Evolutionary conservation across 116 monocot species (phyloP).

Genomic region (Thalassia testudinum): DNA sequence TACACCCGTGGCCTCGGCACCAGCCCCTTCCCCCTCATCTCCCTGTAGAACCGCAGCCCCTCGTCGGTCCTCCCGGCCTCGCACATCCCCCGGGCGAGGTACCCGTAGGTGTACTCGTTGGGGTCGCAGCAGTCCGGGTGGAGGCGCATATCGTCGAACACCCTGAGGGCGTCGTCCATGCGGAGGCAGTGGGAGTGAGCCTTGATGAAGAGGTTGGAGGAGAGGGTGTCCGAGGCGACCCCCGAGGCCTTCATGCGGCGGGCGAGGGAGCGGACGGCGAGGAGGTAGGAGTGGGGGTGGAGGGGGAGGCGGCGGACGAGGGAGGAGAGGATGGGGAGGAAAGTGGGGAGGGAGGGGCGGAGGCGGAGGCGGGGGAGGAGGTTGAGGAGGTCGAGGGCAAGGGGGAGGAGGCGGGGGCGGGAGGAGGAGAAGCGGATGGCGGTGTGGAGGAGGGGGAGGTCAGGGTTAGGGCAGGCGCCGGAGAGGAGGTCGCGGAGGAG

Average conservation of each 20-base stretch:
- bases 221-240: slow-evolving; percentile 45
- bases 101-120: slow-evolving; percentile 67
- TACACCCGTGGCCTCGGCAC: slow-evolving; percentile 62
- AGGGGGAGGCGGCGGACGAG: slow-evolving; percentile 49
- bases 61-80: slow-evolving; percentile 54
- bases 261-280: slow-evolving; percentile 52
- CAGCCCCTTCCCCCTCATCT: slow-evolving; percentile 69
- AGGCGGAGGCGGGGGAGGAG: slow-evolving; percentile 18
- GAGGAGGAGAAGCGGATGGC: slow-evolving; percentile 66
- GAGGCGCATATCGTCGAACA: slow-evolving; percentile 66
- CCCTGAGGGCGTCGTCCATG: slow-evolving; percentile 68
- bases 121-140: slow-evolving; percentile 80
- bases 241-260: slow-evolving; percentile 75
- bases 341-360: slow-evolving; percentile 42
- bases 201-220: slow-evolving; percentile 68
- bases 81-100: slow-evolving; percentile 56
- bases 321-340: slow-evolving; percentile 45
- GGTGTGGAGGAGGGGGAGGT: slow-evolving; percentile 45
- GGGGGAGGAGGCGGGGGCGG: slow-evolving; percentile 64
- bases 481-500: slow-evolving; percentile 60
- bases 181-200: slow-evolving; percentile 61
- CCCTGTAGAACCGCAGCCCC: slow-evolving; percentile 39
- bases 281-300: slow-evolving; percentile 59
- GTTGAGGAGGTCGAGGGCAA: slow-evolving; percentile 77
- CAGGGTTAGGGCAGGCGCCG: slow-evolving; percentile 45